A percentile compares a stretch with the other conserved stretches of the same genome.
phyloP scores from a whole-genome alignment of 78 protist species.

The Mantamonas sphyraenae region DNA sequence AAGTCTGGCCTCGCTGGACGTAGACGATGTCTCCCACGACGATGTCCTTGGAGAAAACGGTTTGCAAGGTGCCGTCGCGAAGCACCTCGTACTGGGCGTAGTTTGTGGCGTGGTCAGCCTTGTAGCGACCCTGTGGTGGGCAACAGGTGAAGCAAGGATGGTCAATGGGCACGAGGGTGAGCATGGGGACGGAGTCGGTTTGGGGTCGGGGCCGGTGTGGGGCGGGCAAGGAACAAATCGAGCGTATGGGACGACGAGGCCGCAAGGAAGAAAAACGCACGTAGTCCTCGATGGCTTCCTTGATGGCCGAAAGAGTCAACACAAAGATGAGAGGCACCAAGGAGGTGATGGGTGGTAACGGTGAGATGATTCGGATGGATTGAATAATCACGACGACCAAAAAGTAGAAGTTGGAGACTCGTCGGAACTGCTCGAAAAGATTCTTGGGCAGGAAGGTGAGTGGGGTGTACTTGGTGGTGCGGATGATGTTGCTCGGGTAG shows the following conservation, averaged over 20 bases:
- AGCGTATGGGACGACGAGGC: background rate
- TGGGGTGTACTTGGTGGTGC: constrained; percentile 45
- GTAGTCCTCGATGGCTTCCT: constrained; percentile 51
- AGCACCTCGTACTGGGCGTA: background rate
- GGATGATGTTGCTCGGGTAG: constrained; percentile 22
- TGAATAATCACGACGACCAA: constrained; percentile 31
- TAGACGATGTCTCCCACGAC: constrained; percentile 41
- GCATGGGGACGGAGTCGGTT: background rate
- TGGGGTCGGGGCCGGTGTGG: background rate
- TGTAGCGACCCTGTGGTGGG: background rate
- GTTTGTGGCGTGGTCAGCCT: constrained; percentile 22
- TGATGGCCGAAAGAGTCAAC: constrained; percentile 34
- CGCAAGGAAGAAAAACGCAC: background rate
- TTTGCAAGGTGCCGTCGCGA: background rate
- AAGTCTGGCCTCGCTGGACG: background rate
- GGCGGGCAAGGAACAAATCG: background rate
- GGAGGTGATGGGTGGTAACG: constrained; percentile 21
- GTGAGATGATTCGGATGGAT: too few species aligned
- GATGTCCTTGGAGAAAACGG: constrained; percentile 11
- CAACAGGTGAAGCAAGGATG: background rate
- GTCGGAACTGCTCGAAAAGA: constrained; percentile 48
- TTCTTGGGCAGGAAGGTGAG: constrained; percentile 26
- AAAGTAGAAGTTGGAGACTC: constrained; percentile 60
- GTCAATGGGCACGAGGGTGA: background rate
- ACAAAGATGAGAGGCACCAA: constrained; percentile 36